Percentiles rank a stretch among this genome's conserved stretches.
These are phyloP conservation scores for Orychophragmus violaceus DNA, from an alignment of 345 rosid genomes.

Conservation along the genomic window DNA sequence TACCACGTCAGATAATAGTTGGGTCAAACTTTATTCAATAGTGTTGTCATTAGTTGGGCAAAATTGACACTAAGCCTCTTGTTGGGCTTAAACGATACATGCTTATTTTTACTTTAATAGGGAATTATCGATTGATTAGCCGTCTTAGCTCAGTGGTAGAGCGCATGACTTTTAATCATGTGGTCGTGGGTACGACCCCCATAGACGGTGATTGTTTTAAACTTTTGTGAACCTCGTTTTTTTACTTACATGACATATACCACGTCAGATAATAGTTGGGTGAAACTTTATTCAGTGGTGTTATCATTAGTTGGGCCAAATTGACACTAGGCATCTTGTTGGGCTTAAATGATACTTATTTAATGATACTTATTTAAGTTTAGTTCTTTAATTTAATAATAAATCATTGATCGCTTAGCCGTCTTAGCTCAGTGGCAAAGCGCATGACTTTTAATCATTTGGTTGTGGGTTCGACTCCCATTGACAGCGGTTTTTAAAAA, in stretches of 20 bases:
- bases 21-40: too few species aligned
- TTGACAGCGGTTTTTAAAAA: not conserved
- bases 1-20: too few species aligned
- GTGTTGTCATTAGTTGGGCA: too few species aligned
- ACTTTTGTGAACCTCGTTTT: too few species aligned
- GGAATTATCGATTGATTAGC: not conserved
- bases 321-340: too few species aligned
- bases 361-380: too few species aligned
- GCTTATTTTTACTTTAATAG: accelerated
- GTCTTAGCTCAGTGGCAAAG: slow-evolving; percentile 1
- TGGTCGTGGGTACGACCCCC: slow-evolving; percentile 72
- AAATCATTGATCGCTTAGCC: too few species aligned
- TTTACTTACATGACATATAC: too few species aligned
- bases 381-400: too few species aligned
- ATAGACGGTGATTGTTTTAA: too few species aligned
- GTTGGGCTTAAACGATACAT: not conserved
- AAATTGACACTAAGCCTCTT: not conserved
- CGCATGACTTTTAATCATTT: not conserved
- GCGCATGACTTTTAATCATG: slow-evolving; percentile 70
- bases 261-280: not conserved
- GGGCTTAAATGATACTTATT: too few species aligned
- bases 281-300: not conserved
- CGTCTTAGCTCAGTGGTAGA: slow-evolving; percentile 70
- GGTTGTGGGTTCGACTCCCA: slow-evolving; percentile 2
- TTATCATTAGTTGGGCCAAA: not conserved